Evolutionary conservation across 257 asterid species (phyloP).

Genomic region (Solanum chmielewskii): DNA sequence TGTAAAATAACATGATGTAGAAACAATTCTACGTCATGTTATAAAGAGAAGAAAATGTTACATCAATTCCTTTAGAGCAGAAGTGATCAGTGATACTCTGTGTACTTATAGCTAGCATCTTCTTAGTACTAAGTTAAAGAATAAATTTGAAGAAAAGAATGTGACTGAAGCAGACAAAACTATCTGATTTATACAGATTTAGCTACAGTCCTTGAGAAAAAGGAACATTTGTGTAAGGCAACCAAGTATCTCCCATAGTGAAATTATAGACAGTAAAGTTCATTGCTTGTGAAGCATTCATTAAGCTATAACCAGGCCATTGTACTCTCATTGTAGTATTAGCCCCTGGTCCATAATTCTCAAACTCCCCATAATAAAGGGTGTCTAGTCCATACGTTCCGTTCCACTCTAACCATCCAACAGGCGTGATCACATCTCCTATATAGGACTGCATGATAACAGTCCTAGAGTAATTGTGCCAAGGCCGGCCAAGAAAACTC

Average conservation of each 20-base stretch:
- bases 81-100: not conserved
- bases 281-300: constrained; percentile 18
- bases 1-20: not conserved
- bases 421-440: constrained; percentile 2
- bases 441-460: constrained; percentile 10
- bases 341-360: constrained; percentile 12
- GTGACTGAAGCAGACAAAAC: not conserved
- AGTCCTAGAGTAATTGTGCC: constrained; percentile 10
- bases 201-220: constrained; percentile 8
- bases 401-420: constrained; percentile 14
- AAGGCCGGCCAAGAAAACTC: constrained; percentile 8
- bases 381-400: constrained; percentile 5
- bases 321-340: constrained; percentile 6
- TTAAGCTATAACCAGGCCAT: constrained; percentile 13
- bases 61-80: not conserved
- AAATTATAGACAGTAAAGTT: constrained; percentile 24
- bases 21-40: not conserved
- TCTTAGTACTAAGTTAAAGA: not conserved
- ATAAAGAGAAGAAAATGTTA: not conserved
- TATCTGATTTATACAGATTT: not conserved
- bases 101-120: not conserved
- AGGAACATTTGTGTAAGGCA: constrained; percentile 17
- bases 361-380: constrained; percentile 7
- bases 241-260: constrained; percentile 28
- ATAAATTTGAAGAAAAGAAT: not conserved